phyloP scores from a whole-genome alignment of 1,284 basidiomycete species.

The Salmacisia buchloeana region DNA sequence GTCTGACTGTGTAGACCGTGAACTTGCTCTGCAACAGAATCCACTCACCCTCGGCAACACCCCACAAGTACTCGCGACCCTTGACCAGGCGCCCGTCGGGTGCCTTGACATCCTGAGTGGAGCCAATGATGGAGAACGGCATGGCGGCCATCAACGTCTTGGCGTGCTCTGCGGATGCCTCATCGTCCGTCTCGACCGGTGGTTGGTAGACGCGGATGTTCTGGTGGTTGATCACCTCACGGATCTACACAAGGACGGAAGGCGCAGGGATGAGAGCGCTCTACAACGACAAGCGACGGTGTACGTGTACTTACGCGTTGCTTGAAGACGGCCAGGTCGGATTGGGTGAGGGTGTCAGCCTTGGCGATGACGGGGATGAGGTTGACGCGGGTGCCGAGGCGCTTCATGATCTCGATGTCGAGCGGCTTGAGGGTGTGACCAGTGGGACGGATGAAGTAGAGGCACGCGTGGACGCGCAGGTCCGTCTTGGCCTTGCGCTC shows the following conservation, averaged over 20 bases:
- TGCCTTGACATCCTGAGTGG: constrained; percentile 87
- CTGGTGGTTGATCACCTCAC: constrained; percentile 82
- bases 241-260: constrained; percentile 60
- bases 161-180: constrained; percentile 79
- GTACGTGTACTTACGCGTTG: constrained; percentile 54
- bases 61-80: constrained; percentile 99
- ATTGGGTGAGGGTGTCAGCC: constrained; percentile 91
- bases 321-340: constrained; percentile 87
- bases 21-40: too few species aligned
- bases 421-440: constrained; percentile 97
- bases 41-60: constrained; percentile 83
- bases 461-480: constrained; percentile 88
- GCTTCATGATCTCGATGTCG: constrained; percentile 99
- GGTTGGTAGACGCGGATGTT: constrained; percentile 92
- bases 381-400: constrained; percentile 89
- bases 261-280: constrained; percentile 1
- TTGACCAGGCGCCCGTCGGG: constrained; percentile 87
- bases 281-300: not conserved
- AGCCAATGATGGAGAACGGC: constrained; percentile 98
- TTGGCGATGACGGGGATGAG: constrained; percentile 96
- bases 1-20: not conserved
- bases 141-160: constrained; percentile 74
- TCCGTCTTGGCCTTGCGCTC: constrained; percentile 87
- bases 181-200: constrained; percentile 85
- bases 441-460: constrained; percentile 95